phyloP scores from a whole-genome alignment of 2,329 filamentous ascomycete genomes.

The Paramyrothecium sp. region DNA sequence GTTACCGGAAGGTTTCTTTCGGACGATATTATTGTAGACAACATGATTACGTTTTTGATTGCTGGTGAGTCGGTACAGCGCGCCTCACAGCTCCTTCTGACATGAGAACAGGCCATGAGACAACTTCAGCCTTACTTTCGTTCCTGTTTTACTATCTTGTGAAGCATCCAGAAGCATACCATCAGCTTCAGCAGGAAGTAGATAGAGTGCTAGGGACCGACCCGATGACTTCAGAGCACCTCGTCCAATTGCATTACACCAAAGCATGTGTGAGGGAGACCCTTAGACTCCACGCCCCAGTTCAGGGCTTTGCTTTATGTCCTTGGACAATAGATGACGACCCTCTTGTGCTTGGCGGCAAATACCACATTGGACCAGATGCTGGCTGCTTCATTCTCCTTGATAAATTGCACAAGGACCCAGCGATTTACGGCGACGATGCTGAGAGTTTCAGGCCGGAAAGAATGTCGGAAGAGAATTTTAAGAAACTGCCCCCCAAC shows the following conservation, averaged over 20 bases:
- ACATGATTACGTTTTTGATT: neutral
- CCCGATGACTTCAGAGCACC: slow-evolving; percentile 57
- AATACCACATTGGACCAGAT: neutral
- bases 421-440: slow-evolving; percentile 62
- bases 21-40: neutral
- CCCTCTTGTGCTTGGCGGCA: neutral
- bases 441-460: slow-evolving; percentile 67
- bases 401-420: slow-evolving; percentile 58
- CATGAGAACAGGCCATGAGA: slow-evolving; percentile 58
- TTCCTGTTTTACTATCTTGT: slow-evolving; percentile 66
- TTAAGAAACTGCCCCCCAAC: slow-evolving; percentile 45
- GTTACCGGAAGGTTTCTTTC: neutral
- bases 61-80: slow-evolving; percentile 28
- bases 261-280: too few relatives aligned
- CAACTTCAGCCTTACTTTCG: slow-evolving; percentile 64
- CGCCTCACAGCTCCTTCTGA: too few relatives aligned
- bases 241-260: slow-evolving; percentile 65
- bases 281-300: too few relatives aligned
- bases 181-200: slow-evolving; percentile 65
- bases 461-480: slow-evolving; percentile 68
- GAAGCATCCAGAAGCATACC: slow-evolving; percentile 58
- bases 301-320: too few relatives aligned
- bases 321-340: too few relatives aligned
- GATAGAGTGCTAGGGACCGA: slow-evolving; percentile 61
- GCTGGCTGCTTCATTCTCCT: slow-evolving; percentile 39